Percentiles rank a stretch among this genome's conserved stretches.
These are phyloP conservation scores for Plantago coronopus DNA, from an alignment of 305 asterid species.

Conservation along the genomic window DNA sequence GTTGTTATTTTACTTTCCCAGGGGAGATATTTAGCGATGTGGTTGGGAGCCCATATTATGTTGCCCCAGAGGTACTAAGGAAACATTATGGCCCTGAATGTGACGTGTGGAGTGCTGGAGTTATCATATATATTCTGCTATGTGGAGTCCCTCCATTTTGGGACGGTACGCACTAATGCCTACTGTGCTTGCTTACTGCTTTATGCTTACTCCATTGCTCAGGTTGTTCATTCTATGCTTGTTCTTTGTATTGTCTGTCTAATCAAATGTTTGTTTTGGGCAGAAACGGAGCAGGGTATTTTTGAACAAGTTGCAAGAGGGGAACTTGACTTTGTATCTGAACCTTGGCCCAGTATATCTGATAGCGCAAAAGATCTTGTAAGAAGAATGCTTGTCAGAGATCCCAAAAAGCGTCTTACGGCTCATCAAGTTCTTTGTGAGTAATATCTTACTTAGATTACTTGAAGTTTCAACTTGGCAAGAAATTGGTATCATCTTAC, in stretches of 20 bases:
- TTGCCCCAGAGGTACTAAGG: conserved; percentile 79
- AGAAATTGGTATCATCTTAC: not conserved
- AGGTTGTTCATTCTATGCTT: not conserved
- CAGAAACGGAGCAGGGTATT: conserved; percentile 82
- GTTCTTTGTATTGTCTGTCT: not conserved
- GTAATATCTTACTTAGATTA: conserved; percentile 27
- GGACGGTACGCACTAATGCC: conserved; percentile 53
- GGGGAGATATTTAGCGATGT: conserved; percentile 71
- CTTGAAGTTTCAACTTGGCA: conserved; percentile 6
- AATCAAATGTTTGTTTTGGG: conserved; percentile 15
- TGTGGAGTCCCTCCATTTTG: conserved; percentile 90
- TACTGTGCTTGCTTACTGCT: not conserved
- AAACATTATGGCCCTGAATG: conserved; percentile 79
- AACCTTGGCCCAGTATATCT: conserved; percentile 83
- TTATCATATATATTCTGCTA: conserved; percentile 73
- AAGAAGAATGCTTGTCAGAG: conserved; percentile 64
- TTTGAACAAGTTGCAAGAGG: conserved; percentile 75
- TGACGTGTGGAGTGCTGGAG: conserved; percentile 97
- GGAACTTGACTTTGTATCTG: conserved; percentile 71
- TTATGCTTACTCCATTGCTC: not conserved
- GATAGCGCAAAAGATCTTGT: conserved; percentile 79
- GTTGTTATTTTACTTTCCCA: conserved; percentile 24
- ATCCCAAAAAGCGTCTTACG: conserved; percentile 60
- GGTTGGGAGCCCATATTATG: conserved; percentile 90
- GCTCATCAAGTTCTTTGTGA: conserved; percentile 80